These are phyloP conservation scores for Bocquillonia castaneifolia DNA, from an alignment of 441 rosid species.

Conservation along the genomic window DNA sequence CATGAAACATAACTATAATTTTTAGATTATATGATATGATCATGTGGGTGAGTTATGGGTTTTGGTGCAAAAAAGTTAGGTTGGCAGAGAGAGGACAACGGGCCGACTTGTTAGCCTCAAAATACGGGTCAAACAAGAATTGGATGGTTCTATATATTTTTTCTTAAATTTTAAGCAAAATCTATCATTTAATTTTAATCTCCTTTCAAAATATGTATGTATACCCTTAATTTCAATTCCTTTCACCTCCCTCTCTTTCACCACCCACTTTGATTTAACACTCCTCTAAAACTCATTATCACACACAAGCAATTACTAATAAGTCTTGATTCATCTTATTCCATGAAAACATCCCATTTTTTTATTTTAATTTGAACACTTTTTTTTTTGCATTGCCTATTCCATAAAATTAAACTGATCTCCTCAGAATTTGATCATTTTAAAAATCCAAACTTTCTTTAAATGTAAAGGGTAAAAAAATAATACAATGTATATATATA, in stretches of 20 bases:
- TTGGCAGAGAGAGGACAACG: constrained; percentile 48
- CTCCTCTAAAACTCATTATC: constrained; percentile 15
- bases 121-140: constrained; percentile 82
- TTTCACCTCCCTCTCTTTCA: constrained; percentile 30
- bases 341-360: background rate
- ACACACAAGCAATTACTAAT: constrained; percentile 8
- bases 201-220: too few relatives aligned
- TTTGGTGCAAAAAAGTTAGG: constrained; percentile 32
- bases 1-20: background rate
- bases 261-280: constrained; percentile 46
- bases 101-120: constrained; percentile 50
- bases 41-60: constrained; percentile 29
- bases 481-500: too few relatives aligned
- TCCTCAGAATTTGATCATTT: background rate
- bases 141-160: constrained; percentile 21
- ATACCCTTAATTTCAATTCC: background rate
- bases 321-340: background rate
- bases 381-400: background rate
- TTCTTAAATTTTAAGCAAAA: constrained; percentile 45
- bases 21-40: background rate
- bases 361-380: background rate
- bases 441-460: too few relatives aligned
- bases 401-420: background rate
- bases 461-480: too few relatives aligned
- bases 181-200: constrained; percentile 19